Conservation (phyloP, 1,284 basidiomycete genomes). For the Inonotus obliquus region DNA sequence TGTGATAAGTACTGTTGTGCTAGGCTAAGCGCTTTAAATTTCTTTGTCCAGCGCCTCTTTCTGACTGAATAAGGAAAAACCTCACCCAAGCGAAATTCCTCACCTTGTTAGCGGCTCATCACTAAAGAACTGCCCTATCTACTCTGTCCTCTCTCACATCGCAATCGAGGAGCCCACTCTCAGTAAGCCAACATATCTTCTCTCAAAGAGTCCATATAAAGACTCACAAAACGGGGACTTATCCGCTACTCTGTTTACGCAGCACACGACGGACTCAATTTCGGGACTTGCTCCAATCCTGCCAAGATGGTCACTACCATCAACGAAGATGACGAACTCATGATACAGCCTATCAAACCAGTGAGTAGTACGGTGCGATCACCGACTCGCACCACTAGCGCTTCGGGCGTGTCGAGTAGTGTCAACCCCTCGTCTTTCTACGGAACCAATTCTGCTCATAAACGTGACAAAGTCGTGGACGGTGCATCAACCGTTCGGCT, state of each 20-base stretch:
- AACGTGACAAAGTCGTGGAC: too few relatives aligned
- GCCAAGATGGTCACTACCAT: conserved; percentile 6
- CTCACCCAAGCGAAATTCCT: too few relatives aligned
- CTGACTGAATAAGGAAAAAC: too few relatives aligned
- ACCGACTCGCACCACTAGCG: not conserved
- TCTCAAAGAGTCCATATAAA: not conserved
- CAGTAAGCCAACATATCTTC: too few relatives aligned
- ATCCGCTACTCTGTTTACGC: not conserved
- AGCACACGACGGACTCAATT: not conserved
- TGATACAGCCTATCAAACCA: not conserved
- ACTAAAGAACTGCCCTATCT: too few relatives aligned
- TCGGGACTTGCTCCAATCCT: not conserved
- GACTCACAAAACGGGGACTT: not conserved
- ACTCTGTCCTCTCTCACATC: too few relatives aligned
- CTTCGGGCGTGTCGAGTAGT: not conserved
- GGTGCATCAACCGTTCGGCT: too few relatives aligned
- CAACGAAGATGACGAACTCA: not conserved
- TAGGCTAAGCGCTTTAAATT: too few relatives aligned
- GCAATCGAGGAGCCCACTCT: too few relatives aligned
- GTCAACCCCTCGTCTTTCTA: conserved; percentile 11
- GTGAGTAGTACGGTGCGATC: not conserved
- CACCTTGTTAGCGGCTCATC: too few relatives aligned
- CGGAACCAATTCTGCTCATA: not conserved
- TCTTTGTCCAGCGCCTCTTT: too few relatives aligned
- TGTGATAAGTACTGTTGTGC: too few relatives aligned